Base-by-base conservation (phyloP, 2,329 filamentous ascomycete species). In the Calonectria pseudoreteaudii region DNA sequence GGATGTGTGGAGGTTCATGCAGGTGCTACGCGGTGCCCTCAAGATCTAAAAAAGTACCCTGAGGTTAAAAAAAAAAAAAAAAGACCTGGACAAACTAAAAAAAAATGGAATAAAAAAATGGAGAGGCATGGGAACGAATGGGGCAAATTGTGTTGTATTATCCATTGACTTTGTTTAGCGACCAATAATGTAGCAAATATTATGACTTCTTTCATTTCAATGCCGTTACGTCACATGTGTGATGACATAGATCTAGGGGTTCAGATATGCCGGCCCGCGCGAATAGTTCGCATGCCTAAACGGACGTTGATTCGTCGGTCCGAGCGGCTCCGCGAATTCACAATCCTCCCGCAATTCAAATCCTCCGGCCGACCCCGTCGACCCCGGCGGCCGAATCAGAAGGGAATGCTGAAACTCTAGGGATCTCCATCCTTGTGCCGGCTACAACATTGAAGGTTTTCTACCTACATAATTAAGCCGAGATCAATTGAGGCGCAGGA, bases 1-100 rank as follows among this genome's bases (percentile, higher is more conserved):
- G 73, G 95, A 98, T 79, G 92, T 95, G 9, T 88, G 85, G 84
- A 84, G 78, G 60, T 88, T 88, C 70, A 86, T 89, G 83, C 82
- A 86, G 74, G 82, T 86, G 4, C 67, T 89, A 62, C 79, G 83
- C 47, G 77, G 76, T 1, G 83, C 84, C 9, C 74, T 86, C 28
- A 62, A 62, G 38, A 23, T 62, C 23, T 62, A 62, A 52, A 52
- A 73, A 78, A 77, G 28, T 81, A 66, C 81, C 44, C 9, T 4
- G 18, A n/a, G 20, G 72, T 77, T 36, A 20, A 44, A 41, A 18
- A 23, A 31, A 44, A 16, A 16, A 47, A 20, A 34, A 16, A 44
- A 31, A n/a, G 41, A n/a, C n/a, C n/a, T 30, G 20, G 16, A 47
- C 6, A 47, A 47, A 10, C n/a, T 41, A 13, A n/a, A 18, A 50